These are phyloP conservation scores for Hygrocybe coccinea DNA, from an alignment of 768 basidiomycete species.

Conservation along the genomic window DNA sequence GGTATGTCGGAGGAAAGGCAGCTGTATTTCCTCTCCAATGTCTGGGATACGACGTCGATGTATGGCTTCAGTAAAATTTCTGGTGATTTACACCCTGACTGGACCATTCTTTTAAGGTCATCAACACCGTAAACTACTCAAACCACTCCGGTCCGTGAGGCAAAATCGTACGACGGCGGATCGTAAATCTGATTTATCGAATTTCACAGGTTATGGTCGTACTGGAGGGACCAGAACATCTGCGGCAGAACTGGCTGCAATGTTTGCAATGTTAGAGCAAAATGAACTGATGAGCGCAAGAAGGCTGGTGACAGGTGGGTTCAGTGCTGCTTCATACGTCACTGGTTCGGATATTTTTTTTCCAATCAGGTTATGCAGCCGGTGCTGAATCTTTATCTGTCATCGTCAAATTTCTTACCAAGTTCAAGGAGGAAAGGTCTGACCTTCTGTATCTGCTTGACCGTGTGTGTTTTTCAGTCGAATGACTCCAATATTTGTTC, in stretches of 20 bases:
- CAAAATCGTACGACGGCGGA: not conserved
- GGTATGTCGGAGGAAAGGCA: constrained; percentile 87
- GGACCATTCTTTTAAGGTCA: constrained; percentile 43
- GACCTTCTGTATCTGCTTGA: constrained; percentile 83
- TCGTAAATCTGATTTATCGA: not conserved
- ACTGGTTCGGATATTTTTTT: not conserved
- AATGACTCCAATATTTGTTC: not conserved
- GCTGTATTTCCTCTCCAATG: constrained; percentile 75
- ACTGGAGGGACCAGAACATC: constrained; percentile 76
- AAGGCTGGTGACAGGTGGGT: constrained; percentile 72
- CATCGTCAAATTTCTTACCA: constrained; percentile 57
- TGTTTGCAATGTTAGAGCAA: constrained; percentile 68
- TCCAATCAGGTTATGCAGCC: constrained; percentile 75
- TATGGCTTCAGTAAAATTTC: constrained; percentile 31
- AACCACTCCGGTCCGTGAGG: constrained; percentile 76
- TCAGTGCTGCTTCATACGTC: not conserved
- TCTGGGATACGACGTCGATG: constrained; percentile 94
- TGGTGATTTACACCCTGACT: constrained; percentile 9
- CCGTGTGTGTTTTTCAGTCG: constrained; percentile 49
- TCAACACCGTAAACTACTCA: constrained; percentile 92
- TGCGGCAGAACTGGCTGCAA: constrained; percentile 66
- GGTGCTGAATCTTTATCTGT: constrained; percentile 70
- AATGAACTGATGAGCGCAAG: constrained; percentile 71
- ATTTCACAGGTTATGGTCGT: constrained; percentile 67
- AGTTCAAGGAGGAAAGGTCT: constrained; percentile 54